Evolutionary conservation across 768 basidiomycete species (phyloP), one percentile per base, ranked within the genome.

Genomic region (Kwoniella sp.): DNA sequence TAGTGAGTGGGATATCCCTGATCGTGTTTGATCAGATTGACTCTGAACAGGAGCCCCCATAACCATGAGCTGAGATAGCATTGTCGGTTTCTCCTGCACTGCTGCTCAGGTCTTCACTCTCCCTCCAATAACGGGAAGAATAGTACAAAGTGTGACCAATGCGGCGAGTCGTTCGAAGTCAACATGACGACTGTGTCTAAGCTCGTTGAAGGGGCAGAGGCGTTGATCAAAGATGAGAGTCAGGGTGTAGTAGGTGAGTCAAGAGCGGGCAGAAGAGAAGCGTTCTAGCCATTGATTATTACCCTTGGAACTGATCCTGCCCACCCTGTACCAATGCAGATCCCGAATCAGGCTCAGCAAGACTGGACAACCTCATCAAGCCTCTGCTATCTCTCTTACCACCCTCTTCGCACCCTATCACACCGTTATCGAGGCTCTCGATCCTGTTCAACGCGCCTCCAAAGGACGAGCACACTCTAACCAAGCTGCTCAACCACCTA

Each of bases 341-440:
- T 47, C 25, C 25, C 55, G 8, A 56, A 5, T 29, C 5, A 34
- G 31, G 23, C 29, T 34, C 34, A 22, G 51, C 51, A 25, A 52
- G 17, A 11, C 31, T 29, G 8, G 25, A 17, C 47, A 1, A 31
- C n/a, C 34, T 20, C 20, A 13, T 45, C 41, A 45, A 45, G 20
- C 41, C 41, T 20, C 82, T 93, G 25, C 78, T 80, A 0, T 85
- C 85, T 0, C 85, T 85, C 0, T 73, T 90, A 8, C 84, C 88
- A 0, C 85, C 88, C 0, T 86, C 89, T 0, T 84, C 88, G 0
- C 88, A 95, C 71, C 94, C 93, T 0, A 85, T 92, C 15, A 86
- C 92, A 13, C 88, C 87, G 0, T 82, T 94, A 2, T 82, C 85
- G 1, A 87, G 90, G n/a, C 85, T 92, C 15, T 86, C 88, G 53